Evolutionary conservation across 2,329 filamentous ascomycete genomes (phyloP), one percentile per base, ranked within the genome.

Genomic region (Diplodia intermedia): DNA sequence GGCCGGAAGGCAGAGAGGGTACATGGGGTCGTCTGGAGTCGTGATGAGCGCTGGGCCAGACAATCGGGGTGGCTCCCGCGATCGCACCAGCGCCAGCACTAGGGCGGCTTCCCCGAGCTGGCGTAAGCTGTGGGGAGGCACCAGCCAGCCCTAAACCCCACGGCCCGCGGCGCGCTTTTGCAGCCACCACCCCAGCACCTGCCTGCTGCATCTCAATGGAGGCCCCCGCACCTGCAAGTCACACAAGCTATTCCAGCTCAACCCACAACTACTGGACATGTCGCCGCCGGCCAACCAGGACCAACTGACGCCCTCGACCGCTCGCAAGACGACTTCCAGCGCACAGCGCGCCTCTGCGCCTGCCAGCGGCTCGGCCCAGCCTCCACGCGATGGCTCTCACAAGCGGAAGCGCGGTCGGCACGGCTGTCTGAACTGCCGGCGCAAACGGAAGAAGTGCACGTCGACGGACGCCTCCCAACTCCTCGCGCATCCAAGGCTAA

Each of bases 371-470:
- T 38, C 61, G 29, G 31, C 18, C 3, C n/a, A n/a, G 1, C 20
- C 57, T 11, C 29, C 26, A 31, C 50, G 49, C 20, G 62, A 66
- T 9, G 23, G 20, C 50, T 55, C 62, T 36, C 56, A 62, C 60
- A 68, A 65, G 65, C 65, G 60, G 56, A 61, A 63, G 20, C 67
- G 68, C 56, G 65, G 66, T 8, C 52, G 68, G 8, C 53, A 63
- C n/a, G 68, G 68, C 29, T 71, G 71, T 53, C 47, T 68, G 9
- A 73, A 72, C 52, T 72, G 72, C 63, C 70, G 71, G 1, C 31
- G 53, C 11, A 72, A 70, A 47, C 57, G 70, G 36, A 68, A 69
- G 15, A 73, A 72, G 52, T 72, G 71, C 56, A 68, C 14, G 66
- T 55, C 12, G 14, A 33, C 36, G 14, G 11, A 4, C 12, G 29